Conservation (phyloP, 2,329 filamentous ascomycete species). For the Cercospora zeae-maydis region DNA sequence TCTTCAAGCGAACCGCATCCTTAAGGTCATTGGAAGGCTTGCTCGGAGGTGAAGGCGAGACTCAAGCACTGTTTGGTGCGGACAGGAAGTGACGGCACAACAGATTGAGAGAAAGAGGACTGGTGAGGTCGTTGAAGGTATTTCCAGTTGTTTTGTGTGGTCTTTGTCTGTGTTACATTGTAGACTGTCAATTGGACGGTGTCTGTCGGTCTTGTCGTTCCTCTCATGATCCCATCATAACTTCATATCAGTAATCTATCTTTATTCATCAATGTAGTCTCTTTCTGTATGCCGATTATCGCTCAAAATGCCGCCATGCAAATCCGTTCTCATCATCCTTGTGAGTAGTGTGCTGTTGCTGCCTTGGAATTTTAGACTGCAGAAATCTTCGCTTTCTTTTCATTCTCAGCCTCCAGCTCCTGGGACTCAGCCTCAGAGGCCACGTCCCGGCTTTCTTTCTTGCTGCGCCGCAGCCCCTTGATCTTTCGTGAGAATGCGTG, state of each 20-base stretch:
- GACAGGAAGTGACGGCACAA: neutral
- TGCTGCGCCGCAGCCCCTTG: conserved; percentile 16
- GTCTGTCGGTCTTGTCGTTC: no score
- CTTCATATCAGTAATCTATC: neutral
- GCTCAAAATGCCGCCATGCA: conserved; percentile 4
- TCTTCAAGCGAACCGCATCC: no score
- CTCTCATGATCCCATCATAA: conserved; percentile 7
- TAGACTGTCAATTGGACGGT: no score
- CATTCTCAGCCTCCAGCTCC: conserved; percentile 15
- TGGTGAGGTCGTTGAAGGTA: no score
- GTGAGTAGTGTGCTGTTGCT: neutral
- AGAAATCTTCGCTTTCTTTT: conserved; percentile 15
- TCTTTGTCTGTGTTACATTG: no score
- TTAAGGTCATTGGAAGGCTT: no score
- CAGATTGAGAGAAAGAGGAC: neutral
- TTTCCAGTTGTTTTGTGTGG: no score
- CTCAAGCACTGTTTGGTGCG: neutral
- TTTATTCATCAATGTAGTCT: neutral
- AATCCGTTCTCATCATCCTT: neutral
- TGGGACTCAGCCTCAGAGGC: conserved; percentile 16
- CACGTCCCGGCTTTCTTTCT: conserved; percentile 20
- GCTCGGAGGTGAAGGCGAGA: neutral
- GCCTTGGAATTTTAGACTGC: conserved; percentile 5
- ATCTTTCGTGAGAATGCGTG: conserved; percentile 20
- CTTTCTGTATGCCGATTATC: conserved; percentile 9